These are phyloP conservation scores for Curvularia spicifera DNA, from an alignment of 2,329 filamentous ascomycete species.

Conservation along the genomic window DNA sequence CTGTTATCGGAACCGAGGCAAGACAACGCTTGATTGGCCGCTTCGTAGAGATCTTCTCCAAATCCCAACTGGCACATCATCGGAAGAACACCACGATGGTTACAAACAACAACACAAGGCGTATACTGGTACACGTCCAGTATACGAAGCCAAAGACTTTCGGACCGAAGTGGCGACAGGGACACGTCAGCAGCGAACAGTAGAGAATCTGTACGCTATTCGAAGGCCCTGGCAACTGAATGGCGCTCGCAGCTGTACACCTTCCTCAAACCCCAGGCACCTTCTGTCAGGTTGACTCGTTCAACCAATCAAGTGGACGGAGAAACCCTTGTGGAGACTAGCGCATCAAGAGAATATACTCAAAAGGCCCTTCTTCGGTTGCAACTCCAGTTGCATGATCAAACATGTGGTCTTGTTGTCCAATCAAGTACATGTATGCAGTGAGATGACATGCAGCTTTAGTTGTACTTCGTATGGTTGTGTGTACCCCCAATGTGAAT, in stretches of 20 bases:
- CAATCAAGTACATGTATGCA: background rate
- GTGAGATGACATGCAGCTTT: background rate
- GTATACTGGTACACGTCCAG: background rate
- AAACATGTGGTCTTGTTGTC: background rate
- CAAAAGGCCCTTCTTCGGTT: slow-evolving; percentile 13
- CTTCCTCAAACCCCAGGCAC: background rate
- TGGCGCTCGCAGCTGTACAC: background rate
- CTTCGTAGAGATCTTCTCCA: background rate
- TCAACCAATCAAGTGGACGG: background rate
- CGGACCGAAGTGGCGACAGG: slow-evolving; percentile 4
- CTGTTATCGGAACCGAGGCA: background rate
- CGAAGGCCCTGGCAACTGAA: background rate
- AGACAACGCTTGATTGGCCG: background rate
- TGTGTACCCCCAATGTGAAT: background rate
- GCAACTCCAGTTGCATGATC: background rate
- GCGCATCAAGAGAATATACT: background rate
- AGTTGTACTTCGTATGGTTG: background rate
- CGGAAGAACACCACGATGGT: background rate
- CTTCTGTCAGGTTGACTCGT: background rate
- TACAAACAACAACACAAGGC: background rate
- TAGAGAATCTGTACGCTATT: background rate
- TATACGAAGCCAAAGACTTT: background rate
- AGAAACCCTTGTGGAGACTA: background rate
- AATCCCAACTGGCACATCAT: background rate
- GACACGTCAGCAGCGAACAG: background rate